A percentile compares a stretch with the other conserved stretches of the same genome.
phyloP scores from a whole-genome alignment of 2,329 filamentous ascomycete species.

The Phialophora chinensis region DNA sequence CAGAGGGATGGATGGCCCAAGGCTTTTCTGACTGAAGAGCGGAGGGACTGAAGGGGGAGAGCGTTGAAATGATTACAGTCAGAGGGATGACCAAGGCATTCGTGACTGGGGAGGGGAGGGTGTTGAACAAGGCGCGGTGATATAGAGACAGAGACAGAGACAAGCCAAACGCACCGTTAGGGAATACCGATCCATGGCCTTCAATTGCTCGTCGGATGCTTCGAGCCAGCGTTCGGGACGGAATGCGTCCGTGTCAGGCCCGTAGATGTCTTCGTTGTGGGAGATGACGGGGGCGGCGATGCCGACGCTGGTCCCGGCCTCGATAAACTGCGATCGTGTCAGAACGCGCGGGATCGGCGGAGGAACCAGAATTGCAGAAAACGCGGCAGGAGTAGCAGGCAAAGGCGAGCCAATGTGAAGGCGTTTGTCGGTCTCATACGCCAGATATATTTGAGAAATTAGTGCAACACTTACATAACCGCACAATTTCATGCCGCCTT shows the following conservation, averaged over 20 bases:
- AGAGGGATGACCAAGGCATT: too few relatives aligned
- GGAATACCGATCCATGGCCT: slow-evolving; percentile 7
- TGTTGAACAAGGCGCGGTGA: too few relatives aligned
- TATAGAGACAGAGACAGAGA: neutral
- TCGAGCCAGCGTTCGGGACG: slow-evolving; percentile 55
- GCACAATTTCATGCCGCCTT: slow-evolving; percentile 37
- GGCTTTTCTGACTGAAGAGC: too few relatives aligned
- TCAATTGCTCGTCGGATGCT: slow-evolving; percentile 44
- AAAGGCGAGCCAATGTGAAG: too few relatives aligned
- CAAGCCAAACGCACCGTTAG: slow-evolving; percentile 14
- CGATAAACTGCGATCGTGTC: slow-evolving; percentile 8
- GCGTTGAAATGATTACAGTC: too few relatives aligned
- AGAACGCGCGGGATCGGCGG: too few relatives aligned
- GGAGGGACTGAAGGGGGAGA: too few relatives aligned
- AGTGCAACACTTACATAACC: slow-evolving; percentile 6
- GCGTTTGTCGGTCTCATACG: too few relatives aligned
- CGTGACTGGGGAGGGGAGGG: too few relatives aligned
- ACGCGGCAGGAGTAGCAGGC: too few relatives aligned
- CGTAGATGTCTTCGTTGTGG: slow-evolving; percentile 29
- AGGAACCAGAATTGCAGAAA: too few relatives aligned
- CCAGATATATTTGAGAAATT: too few relatives aligned
- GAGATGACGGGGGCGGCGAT: slow-evolving; percentile 35
- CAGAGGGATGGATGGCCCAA: neutral
- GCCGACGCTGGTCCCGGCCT: slow-evolving; percentile 38
- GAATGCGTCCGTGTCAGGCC: slow-evolving; percentile 41